Percentiles rank a stretch among this genome's conserved stretches.
These are phyloP conservation scores for Metschnikowia cerradonensis DNA, from an alignment of 805 yeast genomes.

Conservation along the genomic window DNA sequence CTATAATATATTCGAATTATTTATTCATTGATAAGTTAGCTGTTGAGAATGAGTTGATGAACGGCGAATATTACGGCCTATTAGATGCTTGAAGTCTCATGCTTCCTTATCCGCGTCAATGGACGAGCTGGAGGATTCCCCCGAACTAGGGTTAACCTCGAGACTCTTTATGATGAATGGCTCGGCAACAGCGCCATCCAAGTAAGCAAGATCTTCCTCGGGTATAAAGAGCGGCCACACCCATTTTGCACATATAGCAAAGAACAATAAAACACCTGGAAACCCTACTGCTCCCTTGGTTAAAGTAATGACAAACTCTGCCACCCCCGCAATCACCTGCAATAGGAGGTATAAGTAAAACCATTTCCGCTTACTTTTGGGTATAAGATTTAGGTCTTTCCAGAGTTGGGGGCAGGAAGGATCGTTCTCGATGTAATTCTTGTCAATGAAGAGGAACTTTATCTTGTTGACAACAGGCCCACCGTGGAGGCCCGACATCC, in stretches of 20 bases:
- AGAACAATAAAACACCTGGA: slow-evolving; percentile 77
- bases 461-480: slow-evolving; percentile 64
- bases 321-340: slow-evolving; percentile 65
- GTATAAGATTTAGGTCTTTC: slow-evolving; percentile 26
- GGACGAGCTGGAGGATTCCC: not conserved
- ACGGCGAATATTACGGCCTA: not conserved
- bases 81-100: not conserved
- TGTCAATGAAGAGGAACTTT: slow-evolving; percentile 59
- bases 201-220: slow-evolving; percentile 48
- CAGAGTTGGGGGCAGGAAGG: slow-evolving; percentile 35
- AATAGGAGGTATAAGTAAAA: slow-evolving; percentile 53
- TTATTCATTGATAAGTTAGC: not conserved
- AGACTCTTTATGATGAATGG: slow-evolving; percentile 50
- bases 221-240: slow-evolving; percentile 64
- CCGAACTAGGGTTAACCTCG: slow-evolving; percentile 9
- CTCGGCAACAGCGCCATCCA: slow-evolving; percentile 67
- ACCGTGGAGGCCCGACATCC: slow-evolving; percentile 67
- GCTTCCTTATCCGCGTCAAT: slow-evolving; percentile 3
- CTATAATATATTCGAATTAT: slow-evolving; percentile 1
- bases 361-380: slow-evolving; percentile 36
- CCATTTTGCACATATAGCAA: slow-evolving; percentile 56
- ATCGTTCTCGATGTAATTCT: slow-evolving; percentile 31
- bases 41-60: not conserved
- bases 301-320: slow-evolving; percentile 80
- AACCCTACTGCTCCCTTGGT: slow-evolving; percentile 93